These are phyloP conservation scores for Colletotrichum euphorbiae DNA, from an alignment of 2,329 filamentous ascomycete species.

Conservation along the genomic window DNA sequence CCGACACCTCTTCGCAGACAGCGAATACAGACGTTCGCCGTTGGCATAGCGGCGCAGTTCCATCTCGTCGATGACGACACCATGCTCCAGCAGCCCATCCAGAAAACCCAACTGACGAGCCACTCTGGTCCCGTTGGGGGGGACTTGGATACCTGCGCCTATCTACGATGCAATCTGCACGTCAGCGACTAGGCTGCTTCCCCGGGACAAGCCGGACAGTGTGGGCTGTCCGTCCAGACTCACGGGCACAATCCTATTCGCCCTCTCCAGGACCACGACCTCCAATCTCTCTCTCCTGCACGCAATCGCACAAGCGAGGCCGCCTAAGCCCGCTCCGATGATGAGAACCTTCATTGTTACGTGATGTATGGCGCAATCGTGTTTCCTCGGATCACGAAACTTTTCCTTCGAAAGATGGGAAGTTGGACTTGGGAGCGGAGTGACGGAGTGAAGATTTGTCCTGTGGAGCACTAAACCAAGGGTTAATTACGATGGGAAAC, in stretches of 20 bases:
- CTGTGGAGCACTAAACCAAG: no score
- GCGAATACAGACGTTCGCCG: conserved; percentile 3
- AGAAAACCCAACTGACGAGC: conserved; percentile 31
- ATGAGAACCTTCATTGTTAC: conserved; percentile 29
- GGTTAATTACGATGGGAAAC: no score
- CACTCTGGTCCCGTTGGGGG: conserved; percentile 26
- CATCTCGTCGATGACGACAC: neutral
- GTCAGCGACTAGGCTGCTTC: neutral
- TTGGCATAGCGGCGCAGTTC: conserved; percentile 22
- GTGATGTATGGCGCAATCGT: neutral
- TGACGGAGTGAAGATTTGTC: neutral
- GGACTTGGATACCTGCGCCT: conserved; percentile 32
- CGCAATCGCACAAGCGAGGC: conserved; percentile 36
- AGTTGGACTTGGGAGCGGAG: neutral
- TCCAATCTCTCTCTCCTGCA: conserved; percentile 28
- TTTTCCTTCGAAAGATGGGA: neutral
- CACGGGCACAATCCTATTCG: conserved; percentile 23
- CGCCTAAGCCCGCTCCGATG: conserved; percentile 32
- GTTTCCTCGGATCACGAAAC: neutral
- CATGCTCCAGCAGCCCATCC: conserved; percentile 3
- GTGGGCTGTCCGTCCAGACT: neutral
- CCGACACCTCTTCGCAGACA: neutral
- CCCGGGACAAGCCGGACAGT: neutral
- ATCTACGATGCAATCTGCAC: neutral
- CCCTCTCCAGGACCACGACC: conserved; percentile 38